Conservation (phyloP, 805 yeast genomes). For the Candida chilensis region DNA sequence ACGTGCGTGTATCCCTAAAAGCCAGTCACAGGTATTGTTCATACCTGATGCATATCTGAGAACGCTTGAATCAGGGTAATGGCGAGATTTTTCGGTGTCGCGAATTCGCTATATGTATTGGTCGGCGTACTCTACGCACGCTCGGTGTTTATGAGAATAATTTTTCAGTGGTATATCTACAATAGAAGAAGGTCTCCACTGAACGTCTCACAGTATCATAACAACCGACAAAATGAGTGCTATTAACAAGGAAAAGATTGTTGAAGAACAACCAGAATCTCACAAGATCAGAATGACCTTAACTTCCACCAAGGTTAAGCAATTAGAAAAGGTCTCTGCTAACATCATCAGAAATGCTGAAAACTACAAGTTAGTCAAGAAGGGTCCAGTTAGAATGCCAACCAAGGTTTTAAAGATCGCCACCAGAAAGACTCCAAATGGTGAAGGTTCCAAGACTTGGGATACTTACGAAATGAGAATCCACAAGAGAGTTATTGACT, state of each 20-base stretch:
- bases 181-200: background rate
- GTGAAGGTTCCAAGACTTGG: conserved; percentile 99
- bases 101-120: no score
- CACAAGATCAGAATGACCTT: conserved; percentile 98
- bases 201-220: conserved; percentile 3
- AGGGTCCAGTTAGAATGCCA: conserved; percentile 99
- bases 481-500: conserved; percentile 99
- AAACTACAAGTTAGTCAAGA: conserved; percentile 75
- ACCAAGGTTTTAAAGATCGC: conserved; percentile 96
- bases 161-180: background rate
- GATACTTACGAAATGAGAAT: conserved; percentile 99
- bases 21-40: background rate
- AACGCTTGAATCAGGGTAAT: no score
- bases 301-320: conserved; percentile 98
- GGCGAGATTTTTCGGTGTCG: no score
- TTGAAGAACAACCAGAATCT: conserved; percentile 73
- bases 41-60: background rate
- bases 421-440: conserved; percentile 99
- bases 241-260: conserved; percentile 80
- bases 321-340: conserved; percentile 91
- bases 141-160: background rate
- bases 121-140: no score
- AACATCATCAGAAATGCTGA: conserved; percentile 85
- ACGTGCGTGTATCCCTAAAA: no score
- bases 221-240: conserved; percentile 53